phyloP scores from a whole-genome alignment of 257 asterid genomes.

The Plantago elongata region DNA sequence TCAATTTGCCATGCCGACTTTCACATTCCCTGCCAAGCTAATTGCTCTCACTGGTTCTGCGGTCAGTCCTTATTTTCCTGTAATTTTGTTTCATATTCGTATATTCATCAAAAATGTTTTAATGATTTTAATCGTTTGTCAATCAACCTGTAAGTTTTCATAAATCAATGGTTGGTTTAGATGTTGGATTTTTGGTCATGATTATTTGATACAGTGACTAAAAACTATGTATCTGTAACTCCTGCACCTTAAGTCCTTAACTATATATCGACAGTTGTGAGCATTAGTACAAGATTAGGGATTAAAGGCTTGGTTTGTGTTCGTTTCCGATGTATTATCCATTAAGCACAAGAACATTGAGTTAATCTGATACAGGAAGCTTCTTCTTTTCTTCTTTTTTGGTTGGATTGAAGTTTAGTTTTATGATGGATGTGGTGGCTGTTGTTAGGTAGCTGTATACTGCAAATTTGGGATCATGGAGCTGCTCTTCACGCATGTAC shows the following conservation, averaged over 20 bases:
- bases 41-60: constrained; percentile 95
- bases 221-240: too few relatives aligned
- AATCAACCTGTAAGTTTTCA: too few relatives aligned
- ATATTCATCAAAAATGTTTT: not conserved
- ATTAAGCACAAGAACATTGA: too few relatives aligned
- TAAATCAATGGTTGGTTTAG: not conserved
- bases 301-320: too few relatives aligned
- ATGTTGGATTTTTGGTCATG: too few relatives aligned
- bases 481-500: constrained; percentile 77
- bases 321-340: too few relatives aligned
- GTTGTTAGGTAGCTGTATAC: constrained; percentile 63
- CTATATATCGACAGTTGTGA: too few relatives aligned
- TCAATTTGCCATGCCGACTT: constrained; percentile 75
- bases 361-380: not conserved
- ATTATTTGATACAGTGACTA: too few relatives aligned
- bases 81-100: not conserved
- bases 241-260: too few relatives aligned
- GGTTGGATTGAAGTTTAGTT: constrained; percentile 2
- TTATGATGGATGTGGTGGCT: constrained; percentile 3
- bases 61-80: constrained; percentile 36
- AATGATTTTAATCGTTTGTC: too few relatives aligned
- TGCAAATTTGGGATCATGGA: constrained; percentile 82
- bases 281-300: too few relatives aligned
- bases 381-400: too few relatives aligned
- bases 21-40: constrained; percentile 78